Conservation (phyloP, 2,329 filamentous ascomycete species). For the Furcasterigmium sp. region DNA sequence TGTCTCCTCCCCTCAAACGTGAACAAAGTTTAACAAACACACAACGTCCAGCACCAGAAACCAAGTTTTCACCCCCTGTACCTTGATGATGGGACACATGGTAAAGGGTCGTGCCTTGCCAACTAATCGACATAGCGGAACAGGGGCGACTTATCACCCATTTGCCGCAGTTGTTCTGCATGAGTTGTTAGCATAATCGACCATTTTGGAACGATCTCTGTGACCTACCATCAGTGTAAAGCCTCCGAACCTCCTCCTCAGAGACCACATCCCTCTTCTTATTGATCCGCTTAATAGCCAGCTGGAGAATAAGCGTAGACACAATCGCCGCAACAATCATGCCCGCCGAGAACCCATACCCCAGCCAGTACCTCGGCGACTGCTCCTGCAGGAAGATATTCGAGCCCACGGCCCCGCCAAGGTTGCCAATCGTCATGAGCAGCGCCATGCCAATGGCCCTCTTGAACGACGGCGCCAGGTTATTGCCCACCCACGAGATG, state of each 20-base stretch:
- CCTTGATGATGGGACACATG: too few species aligned
- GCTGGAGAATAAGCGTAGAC: conserved; percentile 3
- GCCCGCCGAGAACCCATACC: conserved; percentile 7
- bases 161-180: conserved; percentile 12
- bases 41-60: too few species aligned
- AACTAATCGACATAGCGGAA: conserved; percentile 6
- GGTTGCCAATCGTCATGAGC: conserved; percentile 13
- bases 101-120: too few species aligned
- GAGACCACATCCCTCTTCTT: conserved; percentile 16
- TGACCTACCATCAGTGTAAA: conserved; percentile 10
- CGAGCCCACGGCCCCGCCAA: conserved; percentile 6
- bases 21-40: too few species aligned
- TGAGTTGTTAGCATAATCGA: neutral
- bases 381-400: conserved; percentile 9
- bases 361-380: conserved; percentile 6
- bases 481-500: conserved; percentile 17
- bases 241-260: conserved; percentile 6
- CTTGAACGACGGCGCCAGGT: conserved; percentile 16
- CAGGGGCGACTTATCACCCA: conserved; percentile 20
- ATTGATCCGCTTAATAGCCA: conserved; percentile 17
- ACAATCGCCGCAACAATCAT: conserved; percentile 6
- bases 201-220: neutral
- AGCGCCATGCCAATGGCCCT: conserved; percentile 17
- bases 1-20: too few species aligned
- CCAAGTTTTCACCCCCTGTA: too few species aligned